Percentiles rank a stretch among this genome's conserved stretches.
Conservation (phyloP, 2,329 filamentous ascomycete species). For the Fusarium devonianum region DNA sequence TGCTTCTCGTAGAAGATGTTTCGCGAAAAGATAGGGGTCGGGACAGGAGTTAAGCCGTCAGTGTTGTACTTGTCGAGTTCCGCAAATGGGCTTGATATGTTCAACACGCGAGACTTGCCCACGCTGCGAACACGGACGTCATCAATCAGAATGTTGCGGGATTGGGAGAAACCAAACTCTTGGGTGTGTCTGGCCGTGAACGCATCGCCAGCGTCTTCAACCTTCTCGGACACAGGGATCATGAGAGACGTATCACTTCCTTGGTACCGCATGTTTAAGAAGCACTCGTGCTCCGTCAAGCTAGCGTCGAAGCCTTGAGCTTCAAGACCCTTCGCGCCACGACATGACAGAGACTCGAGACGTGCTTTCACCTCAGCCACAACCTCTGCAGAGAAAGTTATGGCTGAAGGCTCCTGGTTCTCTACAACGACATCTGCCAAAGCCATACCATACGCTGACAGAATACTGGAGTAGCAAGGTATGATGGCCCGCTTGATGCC, state of each 20-base stretch:
- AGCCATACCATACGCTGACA: constrained; percentile 57
- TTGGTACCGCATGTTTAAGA: constrained; percentile 54
- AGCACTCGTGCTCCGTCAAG: constrained; percentile 53
- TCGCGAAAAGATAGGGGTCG: constrained; percentile 28
- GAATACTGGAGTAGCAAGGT: constrained; percentile 54
- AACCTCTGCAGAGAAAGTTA: constrained; percentile 36
- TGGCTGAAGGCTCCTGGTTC: constrained; percentile 47
- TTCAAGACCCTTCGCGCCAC: constrained; percentile 34
- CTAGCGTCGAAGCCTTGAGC: constrained; percentile 49
- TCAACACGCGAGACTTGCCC: constrained; percentile 38
- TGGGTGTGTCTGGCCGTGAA: constrained; percentile 49
- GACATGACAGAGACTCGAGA: constrained; percentile 34
- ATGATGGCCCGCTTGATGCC: constrained; percentile 53
- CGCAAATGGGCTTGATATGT: constrained; percentile 37
- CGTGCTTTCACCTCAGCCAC: constrained; percentile 29
- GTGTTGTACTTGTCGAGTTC: constrained; percentile 34
- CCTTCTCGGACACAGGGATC: constrained; percentile 40
- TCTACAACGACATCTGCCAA: constrained; percentile 55
- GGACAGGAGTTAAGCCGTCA: constrained; percentile 7
- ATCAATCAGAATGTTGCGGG: constrained; percentile 51
- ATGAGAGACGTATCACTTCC: constrained; percentile 54
- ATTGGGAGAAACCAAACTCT: constrained; percentile 52
- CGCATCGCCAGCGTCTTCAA: constrained; percentile 42
- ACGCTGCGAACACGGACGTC: constrained; percentile 53
- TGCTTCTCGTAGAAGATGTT: constrained; percentile 40